Conservation (phyloP, 2,329 filamentous ascomycete species). For the Penicillium olsonii region DNA sequence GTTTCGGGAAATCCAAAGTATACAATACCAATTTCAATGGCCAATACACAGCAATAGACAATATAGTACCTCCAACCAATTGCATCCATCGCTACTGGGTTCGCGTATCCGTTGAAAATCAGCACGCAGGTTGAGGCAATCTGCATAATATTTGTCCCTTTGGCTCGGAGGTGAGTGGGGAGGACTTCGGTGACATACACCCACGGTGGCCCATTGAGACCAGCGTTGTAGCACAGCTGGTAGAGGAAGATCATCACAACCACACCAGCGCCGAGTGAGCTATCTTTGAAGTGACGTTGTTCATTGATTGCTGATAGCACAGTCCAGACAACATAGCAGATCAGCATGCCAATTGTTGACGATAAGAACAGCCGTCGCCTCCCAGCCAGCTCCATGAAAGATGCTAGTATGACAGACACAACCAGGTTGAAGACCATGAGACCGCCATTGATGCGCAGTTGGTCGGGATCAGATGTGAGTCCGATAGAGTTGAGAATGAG, state of each 20-base stretch:
- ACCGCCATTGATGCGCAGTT: constrained; percentile 40
- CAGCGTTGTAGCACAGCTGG: constrained; percentile 13
- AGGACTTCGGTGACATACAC: constrained; percentile 13
- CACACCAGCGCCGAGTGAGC: constrained; percentile 7
- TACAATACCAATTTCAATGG: constrained; percentile 4
- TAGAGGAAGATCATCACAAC: constrained; percentile 17
- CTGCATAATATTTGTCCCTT: constrained; percentile 13
- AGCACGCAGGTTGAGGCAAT: constrained; percentile 6
- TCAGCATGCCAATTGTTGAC: constrained; percentile 13
- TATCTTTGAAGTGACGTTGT: constrained; percentile 8
- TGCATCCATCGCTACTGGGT: constrained; percentile 13
- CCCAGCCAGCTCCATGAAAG: constrained; percentile 7
- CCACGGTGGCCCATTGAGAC: constrained; percentile 4
- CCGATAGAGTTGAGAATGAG: constrained; percentile 41
- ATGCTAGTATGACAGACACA: constrained; percentile 5
- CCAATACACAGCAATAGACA: constrained; percentile 13
- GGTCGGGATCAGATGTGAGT: constrained; percentile 34
- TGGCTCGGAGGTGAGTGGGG: constrained; percentile 11
- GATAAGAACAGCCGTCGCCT: constrained; percentile 11
- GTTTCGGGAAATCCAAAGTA: constrained; percentile 10
- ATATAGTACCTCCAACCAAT: constrained; percentile 18
- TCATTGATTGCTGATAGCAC: constrained; percentile 13
- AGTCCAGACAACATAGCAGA: constrained; percentile 15
- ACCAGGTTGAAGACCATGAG: constrained; percentile 12
- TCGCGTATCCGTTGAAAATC: constrained; percentile 15